phyloP scores from a whole-genome alignment of 2,329 filamentous ascomycete genomes.

The Corniculantispora saksenae region DNA sequence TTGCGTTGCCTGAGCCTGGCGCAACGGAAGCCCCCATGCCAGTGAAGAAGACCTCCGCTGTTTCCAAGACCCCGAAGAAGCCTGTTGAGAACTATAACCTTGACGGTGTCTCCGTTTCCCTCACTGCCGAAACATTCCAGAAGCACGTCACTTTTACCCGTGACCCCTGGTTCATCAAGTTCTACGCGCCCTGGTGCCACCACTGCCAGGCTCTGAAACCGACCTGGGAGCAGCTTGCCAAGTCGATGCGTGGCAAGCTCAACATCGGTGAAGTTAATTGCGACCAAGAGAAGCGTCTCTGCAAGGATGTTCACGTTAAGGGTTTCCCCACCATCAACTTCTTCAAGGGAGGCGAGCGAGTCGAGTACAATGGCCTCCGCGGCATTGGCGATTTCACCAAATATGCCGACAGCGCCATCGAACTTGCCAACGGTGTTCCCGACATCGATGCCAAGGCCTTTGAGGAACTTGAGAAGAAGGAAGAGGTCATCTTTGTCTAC shows the following conservation, averaged over 20 bases:
- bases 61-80: constrained; percentile 23
- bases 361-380: constrained; percentile 89
- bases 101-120: constrained; percentile 69
- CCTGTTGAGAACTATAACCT: constrained; percentile 53
- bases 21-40: constrained; percentile 49
- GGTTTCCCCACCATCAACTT: constrained; percentile 90
- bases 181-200: constrained; percentile 95
- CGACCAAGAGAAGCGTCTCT: constrained; percentile 80
- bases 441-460: constrained; percentile 79
- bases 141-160: constrained; percentile 80
- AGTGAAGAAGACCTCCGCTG: constrained; percentile 11
- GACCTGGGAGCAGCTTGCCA: constrained; percentile 85
- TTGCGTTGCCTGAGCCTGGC: constrained; percentile 72
- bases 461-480: constrained; percentile 81
- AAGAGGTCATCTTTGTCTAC: constrained; percentile 95
- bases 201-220: constrained; percentile 94
- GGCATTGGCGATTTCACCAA: constrained; percentile 87
- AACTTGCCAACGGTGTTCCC: constrained; percentile 72
- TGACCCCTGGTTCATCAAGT: constrained; percentile 98
- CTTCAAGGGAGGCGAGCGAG: constrained; percentile 87
- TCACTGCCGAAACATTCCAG: constrained; percentile 86
- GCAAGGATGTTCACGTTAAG: constrained; percentile 80
- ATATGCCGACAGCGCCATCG: constrained; percentile 84
- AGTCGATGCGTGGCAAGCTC: constrained; percentile 84
- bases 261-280: constrained; percentile 98